Evolutionary conservation across 2,329 filamentous ascomycete species (phyloP).

Genomic region (Colletotrichum abscissum): DNA sequence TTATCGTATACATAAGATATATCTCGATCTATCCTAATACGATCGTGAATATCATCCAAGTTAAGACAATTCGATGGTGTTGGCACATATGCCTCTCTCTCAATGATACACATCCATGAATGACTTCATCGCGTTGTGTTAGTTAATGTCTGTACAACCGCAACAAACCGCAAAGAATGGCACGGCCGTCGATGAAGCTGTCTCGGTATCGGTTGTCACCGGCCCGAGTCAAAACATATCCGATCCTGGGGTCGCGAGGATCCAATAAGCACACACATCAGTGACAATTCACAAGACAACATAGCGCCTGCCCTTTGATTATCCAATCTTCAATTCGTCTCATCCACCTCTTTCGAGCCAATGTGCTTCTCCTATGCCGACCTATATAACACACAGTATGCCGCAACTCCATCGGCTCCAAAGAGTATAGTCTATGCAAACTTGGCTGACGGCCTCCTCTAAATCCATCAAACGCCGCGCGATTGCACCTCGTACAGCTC

Average conservation of each 20-base stretch:
- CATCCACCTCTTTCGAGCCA: background rate
- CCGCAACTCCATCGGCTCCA: background rate
- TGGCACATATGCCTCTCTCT: no score
- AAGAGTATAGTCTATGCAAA: slow-evolving; percentile 8
- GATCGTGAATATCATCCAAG: no score
- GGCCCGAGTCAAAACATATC: background rate
- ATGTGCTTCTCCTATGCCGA: background rate
- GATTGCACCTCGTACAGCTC: background rate
- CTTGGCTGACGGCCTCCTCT: background rate
- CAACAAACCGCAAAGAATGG: background rate
- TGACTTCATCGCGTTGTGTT: background rate
- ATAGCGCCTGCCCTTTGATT: background rate
- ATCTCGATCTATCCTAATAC: no score
- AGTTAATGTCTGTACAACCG: background rate
- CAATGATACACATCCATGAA: background rate
- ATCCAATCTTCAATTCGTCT: slow-evolving; percentile 7
- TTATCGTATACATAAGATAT: no score
- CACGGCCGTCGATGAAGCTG: slow-evolving; percentile 4
- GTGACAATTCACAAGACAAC: background rate
- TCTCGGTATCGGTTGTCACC: background rate
- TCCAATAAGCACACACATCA: background rate
- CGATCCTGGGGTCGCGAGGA: background rate
- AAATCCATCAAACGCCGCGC: background rate
- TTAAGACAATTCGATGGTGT: no score
- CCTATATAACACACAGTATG: background rate